Conservation (phyloP, 352 stramenopile species). For the Globisporangium echinulatum region DNA sequence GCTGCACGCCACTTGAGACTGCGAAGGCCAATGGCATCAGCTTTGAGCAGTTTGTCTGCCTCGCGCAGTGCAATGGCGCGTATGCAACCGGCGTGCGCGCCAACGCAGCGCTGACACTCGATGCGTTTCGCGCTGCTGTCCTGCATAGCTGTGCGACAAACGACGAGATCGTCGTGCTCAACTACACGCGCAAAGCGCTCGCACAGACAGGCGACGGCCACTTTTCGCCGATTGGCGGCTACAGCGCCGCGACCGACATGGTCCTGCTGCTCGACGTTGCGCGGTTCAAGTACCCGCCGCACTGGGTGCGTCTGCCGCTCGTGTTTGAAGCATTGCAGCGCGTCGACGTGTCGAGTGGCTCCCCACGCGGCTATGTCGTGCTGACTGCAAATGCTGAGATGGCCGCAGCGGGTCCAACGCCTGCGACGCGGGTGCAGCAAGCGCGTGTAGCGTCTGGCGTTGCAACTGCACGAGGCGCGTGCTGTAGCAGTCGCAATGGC, state of each 20-base stretch:
- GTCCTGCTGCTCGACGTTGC: conserved; percentile 96
- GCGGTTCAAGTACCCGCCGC: conserved; percentile 94
- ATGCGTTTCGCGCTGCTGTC: conserved; percentile 58
- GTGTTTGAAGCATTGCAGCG: conserved; percentile 49
- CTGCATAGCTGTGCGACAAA: conserved; percentile 62
- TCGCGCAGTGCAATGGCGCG: conserved; percentile 58
- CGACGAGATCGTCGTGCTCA: conserved; percentile 88
- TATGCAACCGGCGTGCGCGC: conserved; percentile 39
- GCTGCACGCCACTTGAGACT: conserved; percentile 63
- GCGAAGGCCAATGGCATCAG: conserved; percentile 73
- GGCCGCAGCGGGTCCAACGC: neutral
- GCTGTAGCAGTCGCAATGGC: too few species aligned
- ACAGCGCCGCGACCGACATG: conserved; percentile 87
- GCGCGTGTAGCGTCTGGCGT: neutral
- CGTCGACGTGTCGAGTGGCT: conserved; percentile 35
- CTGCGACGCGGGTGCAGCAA: conserved; percentile 1
- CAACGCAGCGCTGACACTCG: conserved; percentile 43
- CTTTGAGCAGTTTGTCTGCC: conserved; percentile 60
- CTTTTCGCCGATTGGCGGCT: conserved; percentile 95
- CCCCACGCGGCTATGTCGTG: conserved; percentile 17
- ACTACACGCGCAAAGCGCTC: conserved; percentile 88
- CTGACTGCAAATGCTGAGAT: conserved; percentile 7
- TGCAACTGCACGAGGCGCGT: too few species aligned
- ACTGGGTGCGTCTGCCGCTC: conserved; percentile 61
- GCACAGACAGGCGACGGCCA: conserved; percentile 94